These are phyloP conservation scores for Nannochloropsis limnetica DNA, from an alignment of 352 stramenopile genomes.

Conservation along the genomic window DNA sequence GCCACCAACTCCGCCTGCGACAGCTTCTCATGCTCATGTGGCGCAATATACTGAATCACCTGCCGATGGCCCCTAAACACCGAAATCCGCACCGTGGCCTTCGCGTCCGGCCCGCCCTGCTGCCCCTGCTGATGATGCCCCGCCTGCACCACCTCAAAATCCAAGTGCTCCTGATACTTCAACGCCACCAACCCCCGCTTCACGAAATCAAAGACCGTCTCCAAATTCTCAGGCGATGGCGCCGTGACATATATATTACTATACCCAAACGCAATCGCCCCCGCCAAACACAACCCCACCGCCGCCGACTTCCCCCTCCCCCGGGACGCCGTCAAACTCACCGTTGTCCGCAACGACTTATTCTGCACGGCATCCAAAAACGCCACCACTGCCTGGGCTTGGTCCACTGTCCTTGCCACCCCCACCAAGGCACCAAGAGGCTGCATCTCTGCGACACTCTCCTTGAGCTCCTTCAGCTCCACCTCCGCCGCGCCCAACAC, in stretches of 20 bases:
- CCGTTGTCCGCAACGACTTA: slow-evolving; percentile 80
- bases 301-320: slow-evolving; percentile 92
- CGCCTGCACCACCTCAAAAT: slow-evolving; percentile 78
- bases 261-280: slow-evolving; percentile 77
- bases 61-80: slow-evolving; percentile 93
- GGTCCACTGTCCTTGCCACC: slow-evolving; percentile 71
- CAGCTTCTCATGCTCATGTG: slow-evolving; percentile 83
- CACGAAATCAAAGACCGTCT: slow-evolving; percentile 96
- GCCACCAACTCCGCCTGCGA: slow-evolving; percentile 91
- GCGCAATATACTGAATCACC: slow-evolving; percentile 85
- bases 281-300: slow-evolving; percentile 81
- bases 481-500: slow-evolving; percentile 59
- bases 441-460: slow-evolving; percentile 83
- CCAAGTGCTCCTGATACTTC: slow-evolving; percentile 89
- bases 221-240: slow-evolving; percentile 94
- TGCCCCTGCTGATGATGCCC: not conserved
- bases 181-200: slow-evolving; percentile 82
- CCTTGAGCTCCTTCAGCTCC: slow-evolving; percentile 84
- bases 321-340: slow-evolving; percentile 84
- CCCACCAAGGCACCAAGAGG: slow-evolving; percentile 86
- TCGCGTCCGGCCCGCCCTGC: slow-evolving; percentile 16
- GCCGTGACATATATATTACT: slow-evolving; percentile 94
- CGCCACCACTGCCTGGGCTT: slow-evolving; percentile 81
- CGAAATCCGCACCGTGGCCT: slow-evolving; percentile 83
- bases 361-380: slow-evolving; percentile 96